Evolutionary conservation across 352 stramenopile species (phyloP).

Genomic region (Pythium rhizo-oryzae): DNA sequence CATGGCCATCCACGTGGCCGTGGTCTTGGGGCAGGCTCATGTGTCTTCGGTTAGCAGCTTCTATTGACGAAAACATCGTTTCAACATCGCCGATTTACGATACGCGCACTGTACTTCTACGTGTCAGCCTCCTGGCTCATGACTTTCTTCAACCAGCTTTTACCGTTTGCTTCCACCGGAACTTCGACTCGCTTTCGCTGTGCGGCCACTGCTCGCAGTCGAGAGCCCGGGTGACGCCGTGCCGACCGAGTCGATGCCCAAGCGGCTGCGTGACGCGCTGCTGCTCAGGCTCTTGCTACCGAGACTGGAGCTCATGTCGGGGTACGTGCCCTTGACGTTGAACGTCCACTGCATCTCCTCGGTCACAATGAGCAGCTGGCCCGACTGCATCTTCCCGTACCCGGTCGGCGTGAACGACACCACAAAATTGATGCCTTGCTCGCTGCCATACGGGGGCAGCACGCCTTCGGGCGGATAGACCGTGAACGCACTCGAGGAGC

Average conservation of each 20-base stretch:
- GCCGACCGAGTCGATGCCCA: conserved; percentile 37
- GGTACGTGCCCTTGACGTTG: conserved; percentile 89
- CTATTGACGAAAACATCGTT: too few relatives aligned
- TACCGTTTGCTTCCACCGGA: background rate
- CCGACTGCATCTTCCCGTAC: conserved; percentile 92
- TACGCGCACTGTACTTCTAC: too few relatives aligned
- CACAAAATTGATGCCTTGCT: conserved; percentile 75
- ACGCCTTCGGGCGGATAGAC: conserved; percentile 81
- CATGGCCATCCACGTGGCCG: too few relatives aligned
- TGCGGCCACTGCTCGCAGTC: conserved; percentile 1
- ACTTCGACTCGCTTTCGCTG: background rate
- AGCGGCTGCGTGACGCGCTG: conserved; percentile 41
- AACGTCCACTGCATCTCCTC: conserved; percentile 95
- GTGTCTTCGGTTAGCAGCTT: too few relatives aligned
- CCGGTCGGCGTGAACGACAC: conserved; percentile 91
- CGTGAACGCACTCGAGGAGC: conserved; percentile 88
- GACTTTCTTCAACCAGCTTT: too few relatives aligned
- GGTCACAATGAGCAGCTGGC: conserved; percentile 85
- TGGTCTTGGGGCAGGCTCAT: too few relatives aligned
- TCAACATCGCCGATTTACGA: too few relatives aligned
- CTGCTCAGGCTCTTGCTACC: conserved; percentile 54
- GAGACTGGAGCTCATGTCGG: conserved; percentile 48
- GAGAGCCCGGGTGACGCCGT: conserved; percentile 15
- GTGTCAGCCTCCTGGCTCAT: too few relatives aligned
- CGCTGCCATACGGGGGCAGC: conserved; percentile 73